These are phyloP conservation scores for Anisodus acutangulus DNA, from an alignment of 257 asterid species.

Conservation along the genomic window DNA sequence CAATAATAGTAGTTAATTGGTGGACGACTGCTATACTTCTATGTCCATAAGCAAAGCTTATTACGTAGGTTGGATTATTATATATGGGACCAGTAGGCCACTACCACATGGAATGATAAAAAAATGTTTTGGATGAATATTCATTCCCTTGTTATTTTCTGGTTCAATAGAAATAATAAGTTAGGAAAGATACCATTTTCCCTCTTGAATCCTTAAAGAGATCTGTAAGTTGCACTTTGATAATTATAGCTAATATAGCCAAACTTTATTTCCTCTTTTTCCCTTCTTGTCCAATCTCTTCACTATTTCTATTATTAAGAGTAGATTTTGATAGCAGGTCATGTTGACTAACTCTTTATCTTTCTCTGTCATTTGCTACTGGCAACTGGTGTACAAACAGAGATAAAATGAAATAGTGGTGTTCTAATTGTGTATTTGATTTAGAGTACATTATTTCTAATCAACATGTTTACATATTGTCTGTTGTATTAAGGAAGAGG, in stretches of 20 bases:
- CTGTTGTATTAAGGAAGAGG: slow-evolving; percentile 43
- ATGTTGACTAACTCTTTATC: neutral
- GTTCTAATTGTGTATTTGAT: neutral
- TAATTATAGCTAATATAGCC: neutral
- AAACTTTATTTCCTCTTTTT: neutral
- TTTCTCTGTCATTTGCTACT: neutral
- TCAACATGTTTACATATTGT: neutral
- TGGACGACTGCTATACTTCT: neutral
- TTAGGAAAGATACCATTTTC: neutral
- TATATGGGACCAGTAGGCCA: neutral
- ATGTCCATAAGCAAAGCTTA: slow-evolving; percentile 7
- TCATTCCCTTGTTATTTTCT: neutral
- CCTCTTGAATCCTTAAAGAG: neutral
- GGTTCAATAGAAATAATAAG: neutral
- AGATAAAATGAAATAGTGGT: neutral
- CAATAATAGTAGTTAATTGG: neutral
- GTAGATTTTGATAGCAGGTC: neutral
- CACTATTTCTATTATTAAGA: neutral
- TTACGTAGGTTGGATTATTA: neutral
- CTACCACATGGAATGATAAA: neutral
- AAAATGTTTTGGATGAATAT: neutral
- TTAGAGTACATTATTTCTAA: neutral
- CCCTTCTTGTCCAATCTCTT: neutral
- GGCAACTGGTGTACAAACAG: neutral
- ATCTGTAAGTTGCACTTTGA: neutral